Evolutionary conservation across 805 yeast species (phyloP), one percentile per base, ranked within the genome.

Genomic region (Pichia thaimueangensis): DNA sequence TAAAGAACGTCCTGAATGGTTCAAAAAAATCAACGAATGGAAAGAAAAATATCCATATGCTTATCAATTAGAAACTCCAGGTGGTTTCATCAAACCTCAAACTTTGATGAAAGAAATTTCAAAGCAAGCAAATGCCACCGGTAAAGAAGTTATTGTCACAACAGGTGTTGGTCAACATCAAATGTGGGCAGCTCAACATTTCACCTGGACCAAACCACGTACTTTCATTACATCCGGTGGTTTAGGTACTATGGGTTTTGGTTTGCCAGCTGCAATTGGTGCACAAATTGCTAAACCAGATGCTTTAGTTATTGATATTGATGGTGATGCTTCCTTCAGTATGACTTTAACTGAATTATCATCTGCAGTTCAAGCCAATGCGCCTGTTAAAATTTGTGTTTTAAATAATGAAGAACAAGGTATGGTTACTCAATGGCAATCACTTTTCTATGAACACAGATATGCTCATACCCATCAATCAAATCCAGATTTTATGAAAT

Each of bases 121-220:
- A 3, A 74, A 78, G 48, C 81, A 88, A 54, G 80, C 88, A 25
- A 64, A 68, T 38, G 75, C 69, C 42, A 73, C 74, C 43, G 71
- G 71, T 50, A 85, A 78, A 58, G 89, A 85, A 54, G 88, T 86
- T 45, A 78, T 89, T 55, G 82, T 91, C 55, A 84, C 97, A 41
- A 93, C 98, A 29, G 98, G 98, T 74, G 97, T 93, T 41, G 98
- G 98, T 47, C 98, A 93, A 73, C 98, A 91, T 74, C 98, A 91
- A 72, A 91, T 91, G 98, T 91, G 98, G 98, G 94, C 97, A 30
- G 97, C 97, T 23, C 98, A 93, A 70, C 89, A 88, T 67, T 89
- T 85, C 79, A 78, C 88, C 40, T 91, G 97, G 96, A 82, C 80
- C 48, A 69, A 76, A 49, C 98, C 98, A 56, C 80, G 97, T 65